Evolutionary conservation across 164 flowering plant species (phyloP).

Genomic region (Sedum album): DNA sequence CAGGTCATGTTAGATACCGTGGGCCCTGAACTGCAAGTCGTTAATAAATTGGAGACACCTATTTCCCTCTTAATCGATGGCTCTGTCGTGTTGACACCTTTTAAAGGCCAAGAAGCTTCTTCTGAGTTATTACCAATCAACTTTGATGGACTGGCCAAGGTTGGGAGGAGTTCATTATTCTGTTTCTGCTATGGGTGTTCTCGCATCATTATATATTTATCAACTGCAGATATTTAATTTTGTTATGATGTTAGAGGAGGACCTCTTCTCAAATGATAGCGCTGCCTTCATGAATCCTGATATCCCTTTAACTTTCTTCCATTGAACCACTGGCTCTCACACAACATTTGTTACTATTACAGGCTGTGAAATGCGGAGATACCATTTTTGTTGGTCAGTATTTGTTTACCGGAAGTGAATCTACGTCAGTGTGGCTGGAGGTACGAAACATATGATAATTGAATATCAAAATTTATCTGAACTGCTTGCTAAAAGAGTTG

Average conservation of each 20-base stretch:
- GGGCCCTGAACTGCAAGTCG: conserved; percentile 82
- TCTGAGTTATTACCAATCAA: conserved; percentile 70
- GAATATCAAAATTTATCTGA: neutral
- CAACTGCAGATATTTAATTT: neutral
- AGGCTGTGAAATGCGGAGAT: conserved; percentile 12
- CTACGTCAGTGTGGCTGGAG: conserved; percentile 14
- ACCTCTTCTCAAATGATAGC: neutral
- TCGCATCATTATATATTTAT: neutral
- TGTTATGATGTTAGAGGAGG: neutral
- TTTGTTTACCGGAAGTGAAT: conserved; percentile 11
- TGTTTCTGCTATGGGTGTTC: neutral
- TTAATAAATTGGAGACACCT: conserved; percentile 49
- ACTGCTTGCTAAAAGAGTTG: neutral
- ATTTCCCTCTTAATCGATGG: conserved; percentile 58
- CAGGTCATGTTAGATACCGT: conserved; percentile 92
- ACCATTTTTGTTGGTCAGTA: conserved; percentile 13
- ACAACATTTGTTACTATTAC: neutral
- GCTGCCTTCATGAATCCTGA: neutral
- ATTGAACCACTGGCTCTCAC: neutral
- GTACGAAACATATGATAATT: neutral
- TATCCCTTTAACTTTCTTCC: neutral
- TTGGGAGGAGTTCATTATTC: conserved; percentile 9
- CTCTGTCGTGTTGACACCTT: conserved; percentile 56
- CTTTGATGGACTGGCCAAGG: conserved; percentile 69
- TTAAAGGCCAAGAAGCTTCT: conserved; percentile 56